Base-by-base conservation (phyloP, 2,329 filamentous ascomycete genomes). In the Epichloe uncinata region DNA sequence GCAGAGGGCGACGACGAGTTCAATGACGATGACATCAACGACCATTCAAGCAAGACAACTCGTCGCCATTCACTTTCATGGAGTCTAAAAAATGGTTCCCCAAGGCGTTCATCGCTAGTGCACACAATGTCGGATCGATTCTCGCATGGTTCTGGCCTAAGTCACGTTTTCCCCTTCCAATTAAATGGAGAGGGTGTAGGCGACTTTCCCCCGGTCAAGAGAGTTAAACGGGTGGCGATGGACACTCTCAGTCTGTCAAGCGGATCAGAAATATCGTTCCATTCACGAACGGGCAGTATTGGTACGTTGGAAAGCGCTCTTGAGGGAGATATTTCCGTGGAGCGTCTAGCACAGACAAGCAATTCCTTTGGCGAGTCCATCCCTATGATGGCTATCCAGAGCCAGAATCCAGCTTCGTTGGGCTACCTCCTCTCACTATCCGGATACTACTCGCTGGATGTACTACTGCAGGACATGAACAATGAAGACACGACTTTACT, bases 121-220 rank as follows among this genome's bases (percentile, higher is more conserved):
- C 62, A 70, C 30, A 67, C 68, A 1, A 60, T 65, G 2, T 70
- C 72, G 0, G 77, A 79, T 47, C 63, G 69, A 11, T 79, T 76
- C 53, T 81, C 77, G 2, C 66, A 69, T 49, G 78, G 77, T 2
- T 74, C 75, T 2, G 77, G 74, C 3, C 69, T 97, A 4, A 78
- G 84, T 48, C 91, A 97, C 61, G 89, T 97, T 1, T 96, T 96
- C 58, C 91, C 90, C 0, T 97, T 95, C 54, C 86, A 95, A 62
- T 55, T 57, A 9, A 62, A 63, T 20, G 61, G 75, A 50, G 78
- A 79, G 52, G 64, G 69, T 42, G 73, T 60, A 34, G 61, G 64
- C 3, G 65, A 69, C 49, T 57, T 63, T 3, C 53, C 59, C 60
- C 60, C 66, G 3, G 49, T 61, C 2, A 79, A 79, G 51, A 78